Evolutionary conservation across 1,139 yeast genomes (phyloP).

Genomic region (Taphrina flavorubra): DNA sequence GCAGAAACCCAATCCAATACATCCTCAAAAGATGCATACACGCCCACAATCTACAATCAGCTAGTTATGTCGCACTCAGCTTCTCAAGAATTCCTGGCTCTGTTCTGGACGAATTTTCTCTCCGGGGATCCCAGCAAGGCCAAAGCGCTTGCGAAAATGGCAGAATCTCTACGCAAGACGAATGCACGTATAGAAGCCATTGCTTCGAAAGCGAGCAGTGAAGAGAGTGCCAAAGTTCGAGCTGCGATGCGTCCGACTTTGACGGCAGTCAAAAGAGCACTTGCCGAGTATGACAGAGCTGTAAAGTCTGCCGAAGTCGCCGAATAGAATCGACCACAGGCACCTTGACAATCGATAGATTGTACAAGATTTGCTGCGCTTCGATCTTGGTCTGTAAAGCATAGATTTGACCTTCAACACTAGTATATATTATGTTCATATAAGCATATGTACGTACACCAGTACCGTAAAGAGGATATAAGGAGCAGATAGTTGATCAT

Average conservation of each 20-base stretch:
- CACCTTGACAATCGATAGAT: too few relatives aligned
- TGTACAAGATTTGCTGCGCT: too few relatives aligned
- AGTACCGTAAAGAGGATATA: too few relatives aligned
- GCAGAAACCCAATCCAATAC: conserved; percentile 12
- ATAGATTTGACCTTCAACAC: too few relatives aligned
- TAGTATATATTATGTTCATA: too few relatives aligned
- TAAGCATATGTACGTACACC: too few relatives aligned
- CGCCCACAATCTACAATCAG: conserved; percentile 30
- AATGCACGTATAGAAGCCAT: conserved; percentile 56
- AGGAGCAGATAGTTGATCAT: too few relatives aligned
- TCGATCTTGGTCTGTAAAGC: too few relatives aligned
- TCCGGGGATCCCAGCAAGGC: conserved; percentile 58
- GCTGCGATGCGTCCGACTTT: conserved; percentile 52
- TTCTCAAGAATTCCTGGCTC: conserved; percentile 70
- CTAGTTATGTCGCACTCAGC: conserved; percentile 59
- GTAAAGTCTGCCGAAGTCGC: conserved; percentile 15
- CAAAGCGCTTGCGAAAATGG: conserved; percentile 30
- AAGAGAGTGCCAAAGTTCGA: conserved; percentile 12
- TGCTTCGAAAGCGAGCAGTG: conserved; percentile 44
- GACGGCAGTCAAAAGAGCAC: conserved; percentile 54
- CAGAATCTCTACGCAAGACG: conserved; percentile 59
- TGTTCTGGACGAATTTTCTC: conserved; percentile 70
- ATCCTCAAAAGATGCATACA: conserved; percentile 29
- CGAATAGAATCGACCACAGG: background rate
- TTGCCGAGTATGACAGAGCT: conserved; percentile 53